These are phyloP conservation scores for Cruciata laevipes DNA, from an alignment of 257 asterid species.

Conservation along the genomic window DNA sequence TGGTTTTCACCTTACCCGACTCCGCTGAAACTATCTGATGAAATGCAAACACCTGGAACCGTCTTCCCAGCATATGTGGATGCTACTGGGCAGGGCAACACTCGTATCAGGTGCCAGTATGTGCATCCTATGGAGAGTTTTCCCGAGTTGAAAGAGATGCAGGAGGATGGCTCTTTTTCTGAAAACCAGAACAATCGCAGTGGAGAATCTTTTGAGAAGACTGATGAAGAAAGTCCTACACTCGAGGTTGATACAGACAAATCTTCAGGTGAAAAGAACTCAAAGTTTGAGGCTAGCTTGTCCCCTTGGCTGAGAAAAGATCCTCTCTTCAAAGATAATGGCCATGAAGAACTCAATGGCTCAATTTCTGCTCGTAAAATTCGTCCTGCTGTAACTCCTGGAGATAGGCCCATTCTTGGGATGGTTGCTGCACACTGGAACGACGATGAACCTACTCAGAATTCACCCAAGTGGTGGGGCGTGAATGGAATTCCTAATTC, in stretches of 20 bases:
- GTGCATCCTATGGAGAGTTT: conserved; percentile 46
- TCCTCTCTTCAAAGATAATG: conserved; percentile 27
- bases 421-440: conserved; percentile 93
- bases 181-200: conserved; percentile 14
- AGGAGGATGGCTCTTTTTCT: conserved; percentile 32
- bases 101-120: conserved; percentile 59
- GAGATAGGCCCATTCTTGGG: conserved; percentile 87
- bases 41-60: conserved; percentile 94
- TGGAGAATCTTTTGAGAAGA: conserved; percentile 20
- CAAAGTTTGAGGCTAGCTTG: conserved; percentile 40
- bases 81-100: conserved; percentile 36
- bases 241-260: conserved; percentile 20
- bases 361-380: conserved; percentile 19
- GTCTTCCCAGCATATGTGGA: conserved; percentile 56
- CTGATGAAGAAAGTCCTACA: conserved; percentile 21
- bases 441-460: conserved; percentile 45
- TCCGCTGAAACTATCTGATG: conserved; percentile 67
- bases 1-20: conserved; percentile 67
- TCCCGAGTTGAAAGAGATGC: conserved; percentile 34
- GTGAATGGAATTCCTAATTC: conserved; percentile 95
- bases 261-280: conserved; percentile 30
- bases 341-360: conserved; percentile 19
- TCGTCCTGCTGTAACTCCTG: conserved; percentile 32
- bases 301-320: conserved; percentile 54
- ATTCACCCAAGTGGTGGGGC: conserved; percentile 79